phyloP scores from a whole-genome alignment of 352 stramenopile genomes.

The Phytophthora colocasiae region DNA sequence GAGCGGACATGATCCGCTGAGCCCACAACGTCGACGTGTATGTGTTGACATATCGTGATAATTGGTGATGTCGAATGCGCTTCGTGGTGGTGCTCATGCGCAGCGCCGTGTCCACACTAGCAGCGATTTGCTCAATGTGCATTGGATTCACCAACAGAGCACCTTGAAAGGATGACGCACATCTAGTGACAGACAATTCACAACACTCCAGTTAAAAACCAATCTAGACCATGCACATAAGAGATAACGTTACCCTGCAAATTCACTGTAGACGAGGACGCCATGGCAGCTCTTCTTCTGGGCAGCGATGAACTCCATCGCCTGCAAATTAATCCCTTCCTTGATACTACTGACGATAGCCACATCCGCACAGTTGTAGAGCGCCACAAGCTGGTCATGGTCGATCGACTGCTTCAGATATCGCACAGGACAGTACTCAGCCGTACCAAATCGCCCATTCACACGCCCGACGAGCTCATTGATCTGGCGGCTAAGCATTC shows the following conservation, averaged over 20 bases:
- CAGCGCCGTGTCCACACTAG: constrained; percentile 83
- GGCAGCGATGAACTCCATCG: constrained; percentile 92
- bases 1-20: constrained; percentile 83
- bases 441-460: constrained; percentile 88
- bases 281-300: constrained; percentile 85
- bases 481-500: constrained; percentile 88
- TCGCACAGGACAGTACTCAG: constrained; percentile 89
- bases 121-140: constrained; percentile 89
- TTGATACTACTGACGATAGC: constrained; percentile 91
- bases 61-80: constrained; percentile 85
- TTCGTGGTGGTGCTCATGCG: constrained; percentile 90
- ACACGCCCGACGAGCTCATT: constrained; percentile 91
- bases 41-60: constrained; percentile 89
- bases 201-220: neutral
- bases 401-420: constrained; percentile 90
- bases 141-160: constrained; percentile 90
- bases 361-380: constrained; percentile 91
- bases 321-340: constrained; percentile 92
- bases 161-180: constrained; percentile 88
- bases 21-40: constrained; percentile 91
- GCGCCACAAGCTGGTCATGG: constrained; percentile 88
- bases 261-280: constrained; percentile 92
- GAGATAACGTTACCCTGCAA: constrained; percentile 64
- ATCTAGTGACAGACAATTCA: constrained; percentile 39
- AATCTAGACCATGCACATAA: neutral